Base-by-base conservation (phyloP, 768 basidiomycete genomes). In the Arthromyces matolae region DNA sequence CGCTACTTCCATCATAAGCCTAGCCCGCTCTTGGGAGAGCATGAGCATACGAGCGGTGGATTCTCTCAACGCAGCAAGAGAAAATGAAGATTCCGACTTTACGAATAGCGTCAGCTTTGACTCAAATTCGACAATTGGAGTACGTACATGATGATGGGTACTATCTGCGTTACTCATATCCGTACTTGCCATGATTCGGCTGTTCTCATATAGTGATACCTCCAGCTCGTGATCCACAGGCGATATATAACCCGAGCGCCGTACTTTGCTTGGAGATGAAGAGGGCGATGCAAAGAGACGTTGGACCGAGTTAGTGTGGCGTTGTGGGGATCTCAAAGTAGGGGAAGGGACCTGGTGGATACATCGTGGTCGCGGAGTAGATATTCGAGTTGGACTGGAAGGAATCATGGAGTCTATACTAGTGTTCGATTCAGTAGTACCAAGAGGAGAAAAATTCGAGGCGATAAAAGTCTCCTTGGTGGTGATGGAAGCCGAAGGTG, bases 1-100 rank as follows among this genome's bases (percentile, higher is more conserved):
- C 0, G 81, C 80, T 9, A 86, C 59, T 58, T 81, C 78, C 4
- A 71, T 73, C 35, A 83, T 60, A 19, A 86, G 58, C 31, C 71
- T 65, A 0, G 82, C 80, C 0, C 83, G 77, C 53, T 85, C 80
- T 13, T 77, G 75, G 14, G 84, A 50, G 6, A 86, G 69, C 10
- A 75, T 67, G 14, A 76, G 62, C 1, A 79, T 81, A 29, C 73
- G 69, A 14, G 57, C 61, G 18, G 64, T 62, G 32, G 68, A 64
- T 42, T 63, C 56, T 32, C 55, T 50, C 8, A 59, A 31, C 5
- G 50, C 47, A 5, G 33, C 33, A 16, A 52, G 22, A 1, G 47
- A 42, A 18, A 54, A 38, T 5, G 39, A 42, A 19, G 31, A 8
- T 32, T 55, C 51, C n/a, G n/a, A n/a, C n/a, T n/a, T n/a, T n/a